A percentile compares a stretch with the other conserved stretches of the same genome.
phyloP scores from a whole-genome alignment of 2,329 filamentous ascomycete genomes.

The Colletotrichum sublineola region DNA sequence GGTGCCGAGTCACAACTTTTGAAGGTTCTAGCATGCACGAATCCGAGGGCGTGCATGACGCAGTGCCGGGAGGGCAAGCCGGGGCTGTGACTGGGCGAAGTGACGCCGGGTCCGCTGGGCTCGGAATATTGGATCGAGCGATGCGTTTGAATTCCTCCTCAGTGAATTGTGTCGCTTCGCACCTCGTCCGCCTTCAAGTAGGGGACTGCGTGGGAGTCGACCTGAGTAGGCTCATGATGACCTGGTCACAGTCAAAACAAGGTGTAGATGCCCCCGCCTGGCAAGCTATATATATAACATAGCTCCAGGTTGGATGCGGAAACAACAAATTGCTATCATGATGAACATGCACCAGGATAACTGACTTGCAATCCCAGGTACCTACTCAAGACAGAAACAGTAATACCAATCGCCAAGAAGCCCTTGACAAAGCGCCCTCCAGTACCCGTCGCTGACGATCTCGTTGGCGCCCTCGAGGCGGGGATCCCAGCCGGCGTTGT shows the following conservation, averaged over 20 bases:
- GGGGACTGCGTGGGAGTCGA: not conserved
- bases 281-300: constrained; percentile 17
- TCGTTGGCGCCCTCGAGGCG: not conserved
- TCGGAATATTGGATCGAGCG: not conserved
- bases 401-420: not conserved
- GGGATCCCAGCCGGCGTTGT: not conserved
- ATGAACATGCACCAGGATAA: not conserved
- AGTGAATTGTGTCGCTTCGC: not conserved
- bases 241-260: not conserved
- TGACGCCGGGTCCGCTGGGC: not conserved
- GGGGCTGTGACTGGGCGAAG: not conserved
- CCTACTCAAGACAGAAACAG: not conserved
- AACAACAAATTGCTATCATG: not conserved
- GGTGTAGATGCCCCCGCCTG: too few species aligned
- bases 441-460: not conserved
- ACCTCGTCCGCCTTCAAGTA: not conserved
- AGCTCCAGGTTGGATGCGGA: not conserved
- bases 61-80: not conserved
- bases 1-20: not conserved
- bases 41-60: not conserved
- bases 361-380: not conserved
- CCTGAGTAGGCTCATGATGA: not conserved
- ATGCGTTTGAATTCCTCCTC: not conserved
- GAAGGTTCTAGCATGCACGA: not conserved
- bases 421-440: not conserved